Base-by-base conservation (phyloP, 2,329 filamentous ascomycete species). In the Sphaerulina populicola region DNA sequence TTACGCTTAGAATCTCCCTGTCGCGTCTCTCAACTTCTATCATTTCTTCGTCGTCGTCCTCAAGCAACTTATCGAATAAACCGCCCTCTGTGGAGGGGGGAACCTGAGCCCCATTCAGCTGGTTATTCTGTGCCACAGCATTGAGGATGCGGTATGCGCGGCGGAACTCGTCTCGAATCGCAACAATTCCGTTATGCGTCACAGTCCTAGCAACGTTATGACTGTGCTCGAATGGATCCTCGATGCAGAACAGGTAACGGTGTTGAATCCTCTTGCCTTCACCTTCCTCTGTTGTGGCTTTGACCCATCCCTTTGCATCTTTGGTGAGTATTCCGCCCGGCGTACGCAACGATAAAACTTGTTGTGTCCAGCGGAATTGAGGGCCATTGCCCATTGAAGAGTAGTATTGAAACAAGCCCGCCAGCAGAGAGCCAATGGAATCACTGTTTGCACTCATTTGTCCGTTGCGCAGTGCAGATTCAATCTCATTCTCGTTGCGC, bases 141-240 rank as follows among this genome's bases (percentile, higher is more conserved):
- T 72, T 74, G 56, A 90, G 80, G 52, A 94, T 84, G 33, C 79
- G 74, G 79, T 86, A 86, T 2, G 87, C 88, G 15, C 88, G 78
- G 14, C 87, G 78, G 63, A 94, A 93, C 68, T 95, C 88, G 60
- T 93, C 85, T 37, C 87, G 77, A 53, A 94, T 93, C 0, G 83
- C 78, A 1, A 87, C 83, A 56, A 94, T 87, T 2, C 88, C 88
- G 54, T 82, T 79, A 62, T 91, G 86, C 6, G 85, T 89, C 1
- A 95, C 88, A 0, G 88, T 94, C 44, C 88, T 77, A 2, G 86
- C 90, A 31, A 95, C 85, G 60, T 95, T 96, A 69, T 95, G 88
- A 37, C 88, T 83, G 2, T 82, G 70, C 71, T 95, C 88, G 62
- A 95, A 95, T 0, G 90, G 90, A 66, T 95, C 90, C 65, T 95